phyloP scores from a whole-genome alignment of 2,329 filamentous ascomycete species.

The Neoscytalidium dimidiatum region DNA sequence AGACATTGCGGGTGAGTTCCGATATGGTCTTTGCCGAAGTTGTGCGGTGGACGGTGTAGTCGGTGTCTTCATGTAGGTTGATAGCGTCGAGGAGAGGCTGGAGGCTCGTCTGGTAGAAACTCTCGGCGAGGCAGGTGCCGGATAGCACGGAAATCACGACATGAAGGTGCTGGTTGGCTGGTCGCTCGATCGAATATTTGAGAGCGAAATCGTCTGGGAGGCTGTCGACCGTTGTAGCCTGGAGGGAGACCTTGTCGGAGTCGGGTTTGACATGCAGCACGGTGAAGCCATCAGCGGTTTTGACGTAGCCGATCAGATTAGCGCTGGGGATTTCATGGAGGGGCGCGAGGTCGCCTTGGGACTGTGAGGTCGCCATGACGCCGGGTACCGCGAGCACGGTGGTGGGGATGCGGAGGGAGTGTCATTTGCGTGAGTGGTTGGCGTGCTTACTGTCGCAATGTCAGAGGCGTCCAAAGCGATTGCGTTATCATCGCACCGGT shows the following conservation, averaged over 20 bases:
- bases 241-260: not conserved
- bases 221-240: not conserved
- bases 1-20: slow-evolving; percentile 57
- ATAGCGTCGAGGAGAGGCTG: slow-evolving; percentile 46
- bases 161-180: slow-evolving; percentile 28
- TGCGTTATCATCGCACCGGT: not conserved
- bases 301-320: slow-evolving; percentile 10
- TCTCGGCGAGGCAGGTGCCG: slow-evolving; percentile 42
- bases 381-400: not conserved
- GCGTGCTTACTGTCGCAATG: not conserved
- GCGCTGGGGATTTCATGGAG: not conserved
- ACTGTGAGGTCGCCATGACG: not conserved
- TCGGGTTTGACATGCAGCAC: slow-evolving; percentile 5
- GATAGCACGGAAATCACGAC: slow-evolving; percentile 49
- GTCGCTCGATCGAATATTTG: not conserved
- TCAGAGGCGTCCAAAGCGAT: not conserved
- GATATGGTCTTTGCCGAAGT: slow-evolving; percentile 63
- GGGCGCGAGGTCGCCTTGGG: not conserved
- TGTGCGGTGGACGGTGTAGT: slow-evolving; percentile 64
- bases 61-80: slow-evolving; percentile 33
- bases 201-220: slow-evolving; percentile 1
- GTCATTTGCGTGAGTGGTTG: not conserved
- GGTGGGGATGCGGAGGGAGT: not conserved
- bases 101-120: slow-evolving; percentile 42
- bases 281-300: not conserved